A percentile compares a stretch with the other conserved stretches of the same genome.
Conservation (phyloP, 2,329 filamentous ascomycete species). For the Rhinocladiella similis region DNA sequence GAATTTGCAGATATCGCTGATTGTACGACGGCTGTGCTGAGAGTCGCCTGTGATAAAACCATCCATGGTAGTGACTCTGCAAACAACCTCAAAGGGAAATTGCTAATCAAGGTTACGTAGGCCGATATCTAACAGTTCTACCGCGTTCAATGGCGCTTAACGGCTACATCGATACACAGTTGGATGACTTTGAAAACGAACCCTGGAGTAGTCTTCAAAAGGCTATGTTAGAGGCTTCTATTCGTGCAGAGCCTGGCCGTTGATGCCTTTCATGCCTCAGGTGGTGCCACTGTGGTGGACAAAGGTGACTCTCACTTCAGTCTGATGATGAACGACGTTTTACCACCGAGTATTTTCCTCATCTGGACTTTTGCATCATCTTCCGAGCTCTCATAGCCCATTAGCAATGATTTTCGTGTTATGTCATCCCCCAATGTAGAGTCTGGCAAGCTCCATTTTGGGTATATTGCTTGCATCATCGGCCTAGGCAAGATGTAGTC, state of each 20-base stretch:
- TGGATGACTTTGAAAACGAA: neutral
- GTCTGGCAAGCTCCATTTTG: too few relatives aligned
- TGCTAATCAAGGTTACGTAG: neutral
- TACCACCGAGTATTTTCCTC: too few relatives aligned
- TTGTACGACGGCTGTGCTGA: slow-evolving; percentile 1
- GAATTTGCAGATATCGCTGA: slow-evolving; percentile 4
- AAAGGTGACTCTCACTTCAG: too few relatives aligned
- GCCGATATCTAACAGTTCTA: neutral
- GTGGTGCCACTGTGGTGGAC: neutral
- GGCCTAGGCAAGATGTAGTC: too few relatives aligned
- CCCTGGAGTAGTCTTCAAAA: neutral
- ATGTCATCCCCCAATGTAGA: too few relatives aligned
- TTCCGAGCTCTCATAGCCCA: too few relatives aligned
- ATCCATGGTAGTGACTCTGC: neutral
- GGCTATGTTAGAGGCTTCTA: neutral
- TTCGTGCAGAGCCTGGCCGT: neutral
- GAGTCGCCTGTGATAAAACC: neutral
- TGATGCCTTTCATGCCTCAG: neutral
- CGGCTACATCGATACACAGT: neutral
- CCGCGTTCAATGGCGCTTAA: neutral
- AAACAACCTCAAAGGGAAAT: neutral
- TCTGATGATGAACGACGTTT: too few relatives aligned
- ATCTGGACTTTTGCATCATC: too few relatives aligned
- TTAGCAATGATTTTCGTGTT: too few relatives aligned
- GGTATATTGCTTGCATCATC: too few relatives aligned